Base-by-base conservation (phyloP, 441 rosid species). In the Bruguiera hainesii region DNA sequence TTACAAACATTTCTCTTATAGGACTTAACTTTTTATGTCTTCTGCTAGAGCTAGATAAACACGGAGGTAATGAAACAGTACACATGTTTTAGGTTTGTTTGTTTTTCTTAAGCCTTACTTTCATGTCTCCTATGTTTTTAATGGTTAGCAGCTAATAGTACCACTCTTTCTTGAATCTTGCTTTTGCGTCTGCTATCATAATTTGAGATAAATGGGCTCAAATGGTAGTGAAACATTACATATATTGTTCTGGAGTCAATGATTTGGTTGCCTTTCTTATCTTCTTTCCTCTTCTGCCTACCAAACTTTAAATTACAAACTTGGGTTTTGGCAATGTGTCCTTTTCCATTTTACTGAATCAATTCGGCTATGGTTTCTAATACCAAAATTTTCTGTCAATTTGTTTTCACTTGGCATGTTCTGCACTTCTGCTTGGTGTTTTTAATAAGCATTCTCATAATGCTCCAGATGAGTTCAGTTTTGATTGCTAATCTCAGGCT, bases 401-500 rank as follows among this genome's bases (percentile, higher is more conserved):
- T 33, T 53, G 21, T 5, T 21, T 21, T 53, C 57, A 20, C 1
- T 20, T 8, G 57, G 11, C 15, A 53, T 20, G 28, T 20, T 15
- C 11, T 4, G 25, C 28, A 23, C 16, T 9, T 55, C 28, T 55
- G 28, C 16, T 6, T 23, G 10, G 29, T 20, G 25, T 23, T 55
- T 11, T 15, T 23, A 55, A 3, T 55, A 23, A 1, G 30, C 58
- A 23, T 55, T 1, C 28, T 55, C 16, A 20, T n/a, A 10, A 15
- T 55, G 30, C 16, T 61, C 11, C 16, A 37, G 9, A 39, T 21
- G 42, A 52, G 58, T 37, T 59, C 16, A 16, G n/a, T 9, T 35
- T n/a, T 56, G 31, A n/a, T 67, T 56, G 39, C 65, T n/a, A 70
- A 53, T 60, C 49, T 52, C 76, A 91, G 99, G 88, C 99, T 23